Evolutionary conservation across 352 stramenopile species (phyloP).

Genomic region (Detonula confervacea): DNA sequence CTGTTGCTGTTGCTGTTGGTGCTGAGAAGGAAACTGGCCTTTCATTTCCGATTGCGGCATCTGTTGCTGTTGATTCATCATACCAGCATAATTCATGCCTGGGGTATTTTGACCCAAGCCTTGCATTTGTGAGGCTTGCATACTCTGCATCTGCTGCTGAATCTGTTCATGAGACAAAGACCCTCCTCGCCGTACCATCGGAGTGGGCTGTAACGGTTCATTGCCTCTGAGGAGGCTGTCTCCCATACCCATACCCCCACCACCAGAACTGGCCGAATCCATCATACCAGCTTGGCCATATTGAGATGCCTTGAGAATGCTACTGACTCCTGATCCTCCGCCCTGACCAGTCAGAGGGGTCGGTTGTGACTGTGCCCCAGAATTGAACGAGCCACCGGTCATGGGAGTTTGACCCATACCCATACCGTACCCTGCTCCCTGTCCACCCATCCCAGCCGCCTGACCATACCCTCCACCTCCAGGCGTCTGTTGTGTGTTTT

Average conservation of each 20-base stretch:
- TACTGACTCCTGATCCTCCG: background rate
- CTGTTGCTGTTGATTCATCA: too few relatives aligned
- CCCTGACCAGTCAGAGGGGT: background rate
- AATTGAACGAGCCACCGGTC: constrained; percentile 7
- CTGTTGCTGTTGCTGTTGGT: constrained; percentile 3
- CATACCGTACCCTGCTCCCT: constrained; percentile 11
- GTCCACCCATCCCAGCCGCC: background rate
- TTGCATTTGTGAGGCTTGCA: too few relatives aligned
- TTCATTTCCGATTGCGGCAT: background rate
- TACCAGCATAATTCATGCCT: constrained; percentile 25
- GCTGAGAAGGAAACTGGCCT: background rate
- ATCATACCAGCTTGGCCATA: background rate
- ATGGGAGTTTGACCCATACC: constrained; percentile 38
- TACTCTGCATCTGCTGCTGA: constrained; percentile 10
- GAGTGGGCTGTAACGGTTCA: constrained; percentile 34
- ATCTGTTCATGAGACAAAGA: background rate
- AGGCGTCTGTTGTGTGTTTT: too few relatives aligned
- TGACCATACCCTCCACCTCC: too few relatives aligned
- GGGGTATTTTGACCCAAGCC: background rate
- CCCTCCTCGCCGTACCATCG: constrained; percentile 21
- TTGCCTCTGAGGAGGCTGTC: constrained; percentile 29
- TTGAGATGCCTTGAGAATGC: constrained; percentile 15
- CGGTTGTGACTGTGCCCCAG: background rate
- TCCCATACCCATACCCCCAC: background rate
- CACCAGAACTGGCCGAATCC: background rate